Evolutionary conservation across 2,329 filamentous ascomycete genomes (phyloP), one percentile per base, ranked within the genome.

Genomic region (Fusarium cyanostomum): DNA sequence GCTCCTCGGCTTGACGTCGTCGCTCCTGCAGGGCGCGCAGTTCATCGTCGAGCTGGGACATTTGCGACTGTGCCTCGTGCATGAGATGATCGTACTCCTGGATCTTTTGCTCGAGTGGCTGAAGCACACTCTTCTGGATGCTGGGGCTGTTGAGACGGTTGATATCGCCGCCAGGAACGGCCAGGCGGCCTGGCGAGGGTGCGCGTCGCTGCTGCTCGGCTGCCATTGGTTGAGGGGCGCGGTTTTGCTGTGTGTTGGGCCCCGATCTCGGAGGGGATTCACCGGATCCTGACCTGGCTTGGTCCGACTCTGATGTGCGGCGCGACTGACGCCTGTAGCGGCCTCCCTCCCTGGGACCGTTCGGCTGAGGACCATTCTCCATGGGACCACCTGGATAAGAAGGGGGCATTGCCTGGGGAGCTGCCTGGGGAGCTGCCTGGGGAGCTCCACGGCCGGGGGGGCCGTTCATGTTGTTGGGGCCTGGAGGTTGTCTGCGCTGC

Each of bases 101-200:
- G 37, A 81, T 77, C 71, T 81, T 81, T 48, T 75, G 73, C 57
- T 80, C 77, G 1, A 81, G 78, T 6, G 79, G 79, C 58, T 79
- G 77, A 30, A 81, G 76, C 54, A 81, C 79, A 63, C 73, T 79
- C 59, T 78, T 74, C 49, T 74, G 68, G 45, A 81, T 75, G 68
- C 75, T 79, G 15, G 79, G 79, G 57, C 77, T 80, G 61, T 80
- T 76, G 54, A 81, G 72, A n/a, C 79, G 79, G 61, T 73, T 73
- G 70, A 81, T 78, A 39, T 66, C 51, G 16, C 53, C 56, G 34
- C 67, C 66, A 6, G 65, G 64, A 5, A 64, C 46, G 31, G 56
- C 55, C 21, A 60, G 56, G 28, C 57, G 56, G 4, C 62, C 54
- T 2, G 62, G 68, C 6, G 69, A 68, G 10, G 57, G 44, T 1